Evolutionary conservation across 139 green algal species (phyloP).

Genomic region (Auxenochlorella pyrenoidosa): DNA sequence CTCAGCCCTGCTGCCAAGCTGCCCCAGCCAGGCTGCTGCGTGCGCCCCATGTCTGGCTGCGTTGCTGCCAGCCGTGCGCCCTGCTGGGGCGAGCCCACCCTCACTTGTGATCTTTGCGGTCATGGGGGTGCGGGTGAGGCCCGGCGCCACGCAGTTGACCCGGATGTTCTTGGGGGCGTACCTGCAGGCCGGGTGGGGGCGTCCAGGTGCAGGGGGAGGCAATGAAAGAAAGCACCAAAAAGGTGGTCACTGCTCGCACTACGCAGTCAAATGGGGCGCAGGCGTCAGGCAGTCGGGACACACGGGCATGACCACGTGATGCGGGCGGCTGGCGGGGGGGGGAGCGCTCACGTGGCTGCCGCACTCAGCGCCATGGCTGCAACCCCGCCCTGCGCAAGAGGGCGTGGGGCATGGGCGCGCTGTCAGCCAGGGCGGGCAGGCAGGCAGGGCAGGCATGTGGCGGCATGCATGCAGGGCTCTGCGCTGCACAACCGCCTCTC

Average conservation of each 20-base stretch:
- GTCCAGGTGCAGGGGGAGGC: too few species aligned
- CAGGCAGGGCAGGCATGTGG: too few species aligned
- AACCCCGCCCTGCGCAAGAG: conserved; percentile 66
- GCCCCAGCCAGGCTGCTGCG: neutral
- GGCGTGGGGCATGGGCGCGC: too few species aligned
- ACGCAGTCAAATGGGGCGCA: too few species aligned
- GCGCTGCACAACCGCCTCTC: too few species aligned
- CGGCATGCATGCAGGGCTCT: neutral
- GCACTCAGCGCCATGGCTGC: conserved; percentile 65
- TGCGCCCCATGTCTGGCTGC: neutral
- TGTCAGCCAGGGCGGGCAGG: too few species aligned
- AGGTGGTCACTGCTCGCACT: too few species aligned
- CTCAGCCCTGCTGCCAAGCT: neutral
- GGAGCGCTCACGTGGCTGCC: conserved; percentile 63
- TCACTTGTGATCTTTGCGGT: conserved; percentile 40
- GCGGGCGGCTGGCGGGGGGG: too few species aligned
- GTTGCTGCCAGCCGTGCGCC: neutral
- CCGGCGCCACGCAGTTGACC: conserved; percentile 84
- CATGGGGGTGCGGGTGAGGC: conserved; percentile 65
- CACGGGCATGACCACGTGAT: too few species aligned
- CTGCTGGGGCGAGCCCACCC: neutral
- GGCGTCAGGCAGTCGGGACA: too few species aligned
- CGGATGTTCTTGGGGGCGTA: conserved; percentile 67
- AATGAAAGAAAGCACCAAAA: too few species aligned
- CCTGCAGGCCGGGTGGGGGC: neutral